Evolutionary conservation across 495 filamentous ascomycete species (phyloP), one percentile per base, ranked within the genome.

Genomic region (Arthonia radiata): DNA sequence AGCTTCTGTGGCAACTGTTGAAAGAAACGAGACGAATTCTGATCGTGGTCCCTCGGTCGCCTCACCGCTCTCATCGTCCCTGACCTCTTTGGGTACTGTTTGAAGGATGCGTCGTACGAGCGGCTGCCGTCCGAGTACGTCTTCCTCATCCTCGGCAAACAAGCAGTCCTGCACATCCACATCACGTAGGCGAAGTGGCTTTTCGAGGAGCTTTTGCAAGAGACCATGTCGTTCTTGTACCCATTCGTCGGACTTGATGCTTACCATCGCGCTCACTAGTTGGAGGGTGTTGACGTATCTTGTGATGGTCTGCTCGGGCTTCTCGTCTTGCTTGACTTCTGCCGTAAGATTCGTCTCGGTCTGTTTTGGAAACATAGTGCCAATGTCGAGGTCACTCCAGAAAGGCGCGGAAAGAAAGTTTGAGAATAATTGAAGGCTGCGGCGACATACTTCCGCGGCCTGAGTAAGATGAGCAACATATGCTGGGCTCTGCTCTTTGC

Each of bases 311-410:
- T 32, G 29, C 18, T 53, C 49, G 31, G 14, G 42, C 44, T 71
- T 70, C 18, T 72, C 67, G 23, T 72, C 63, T 1, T 53, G 52
- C 34, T 61, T 58, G 4, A 66, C 54, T n/a, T 56, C 52, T 4
- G 36, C 26, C 6, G 70, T 63, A 2, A 91, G 48, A 24, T 89
- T 69, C 2, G 67, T 64, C 32, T 94, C 83, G 4, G 78, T 91
- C 28, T 80, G 67, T 33, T 80, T 86, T 8, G 74, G 74, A 37
- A 91, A 83, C 19, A 92, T 54, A 13, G 30, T 23, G 38, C 93
- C 86, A 23, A 93, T 56, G 18, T 92, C 81, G 15, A 93, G 52
- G 39, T 93, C 86, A 14, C 66, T 71, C 89, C 89, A 99, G 43
- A 75, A 89, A 12, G 70, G 64, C 12, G 79, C 73, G 24, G 79